Base-by-base conservation (phyloP, 768 basidiomycete species). In the Lactarius hatsudake region DNA sequence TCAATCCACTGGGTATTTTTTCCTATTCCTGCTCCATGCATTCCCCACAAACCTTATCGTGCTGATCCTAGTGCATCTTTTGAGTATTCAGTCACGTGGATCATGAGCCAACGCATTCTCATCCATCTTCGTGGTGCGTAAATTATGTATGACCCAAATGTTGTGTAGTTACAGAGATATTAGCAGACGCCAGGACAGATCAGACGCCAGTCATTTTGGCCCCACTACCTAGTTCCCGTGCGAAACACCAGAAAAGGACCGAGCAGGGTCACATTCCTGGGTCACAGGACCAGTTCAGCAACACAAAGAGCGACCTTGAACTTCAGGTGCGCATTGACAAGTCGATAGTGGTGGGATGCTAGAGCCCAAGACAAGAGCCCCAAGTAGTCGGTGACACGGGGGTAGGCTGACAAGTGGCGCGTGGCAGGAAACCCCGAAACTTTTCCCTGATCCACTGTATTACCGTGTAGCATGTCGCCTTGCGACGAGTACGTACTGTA, bases 71-170 rank as follows among this genome's bases (percentile, higher is more conserved):
- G 78, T 23, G 72, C 73, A 17, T 71, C 77, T 23, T 67, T 78
- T 18, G 79, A 72, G 56, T 78, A 77, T 64, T 73, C 74, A 2
- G 60, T 75, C 30, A 75, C 77, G 9, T 77, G 76, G 76, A 77
- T 76, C 65, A 76, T 74, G 77, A 74, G 73, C 67, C 77, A 78
- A 63, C 73, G 73, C 12, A 73, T 78, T 67, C 72, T 78, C 62
- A 76, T 77, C 53, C 75, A 77, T 48, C 73, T 76, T n/a, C 74
- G 72, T 30, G 72, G 77, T 76, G 70, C 63, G 74, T 62, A 9
- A 36, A 38, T 40, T 13, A 53, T 36, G 2, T 13, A 38, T 38
- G 36, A n/a, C 36, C 20, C 18, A 18, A 40, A 23, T 38, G 10
- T 7, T 20, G 18, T 20, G 23, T 13, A 17, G n/a, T 45, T 28